phyloP scores from a whole-genome alignment of 345 rosid genomes.

The Moricandia moricandioides region DNA sequence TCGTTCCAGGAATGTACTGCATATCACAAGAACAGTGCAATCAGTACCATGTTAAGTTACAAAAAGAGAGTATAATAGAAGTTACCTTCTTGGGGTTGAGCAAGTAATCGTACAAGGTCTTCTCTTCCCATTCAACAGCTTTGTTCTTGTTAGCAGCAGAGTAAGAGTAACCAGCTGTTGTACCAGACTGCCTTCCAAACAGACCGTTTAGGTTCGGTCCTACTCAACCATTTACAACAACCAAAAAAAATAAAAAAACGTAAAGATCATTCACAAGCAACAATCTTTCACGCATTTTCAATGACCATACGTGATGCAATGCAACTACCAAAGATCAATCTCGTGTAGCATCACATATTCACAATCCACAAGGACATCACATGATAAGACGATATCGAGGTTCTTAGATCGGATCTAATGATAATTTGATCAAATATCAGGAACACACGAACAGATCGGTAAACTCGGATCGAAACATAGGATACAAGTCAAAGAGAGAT shows the following conservation, averaged over 20 bases:
- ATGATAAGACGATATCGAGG: not conserved
- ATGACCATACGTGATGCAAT: not conserved
- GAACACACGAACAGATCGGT: not conserved
- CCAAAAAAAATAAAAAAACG: not conserved
- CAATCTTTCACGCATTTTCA: not conserved
- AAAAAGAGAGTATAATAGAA: too few relatives aligned
- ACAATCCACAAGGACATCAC: not conserved
- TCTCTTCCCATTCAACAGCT: slow-evolving; percentile 88
- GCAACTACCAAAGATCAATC: not conserved
- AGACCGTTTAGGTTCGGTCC: slow-evolving; percentile 91
- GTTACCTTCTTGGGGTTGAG: slow-evolving; percentile 89
- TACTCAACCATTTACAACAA: slow-evolving; percentile 6
- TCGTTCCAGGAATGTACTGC: slow-evolving; percentile 98
- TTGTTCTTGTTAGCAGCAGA: slow-evolving; percentile 90
- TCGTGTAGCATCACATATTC: not conserved
- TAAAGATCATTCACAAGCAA: not conserved
- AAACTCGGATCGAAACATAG: not conserved
- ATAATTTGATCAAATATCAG: not conserved
- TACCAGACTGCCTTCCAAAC: slow-evolving; percentile 86
- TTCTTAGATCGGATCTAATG: slow-evolving; percentile 19
- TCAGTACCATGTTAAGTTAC: too few relatives aligned
- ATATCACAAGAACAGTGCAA: not conserved
- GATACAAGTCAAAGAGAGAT: slow-evolving; percentile 3
- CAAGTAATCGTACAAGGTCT: slow-evolving; percentile 76
- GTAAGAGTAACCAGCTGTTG: slow-evolving; percentile 55